Evolutionary conservation across 2,329 filamentous ascomycete species (phyloP), one percentile per base, ranked within the genome.

Genomic region (Dothiorella sarmentorum): DNA sequence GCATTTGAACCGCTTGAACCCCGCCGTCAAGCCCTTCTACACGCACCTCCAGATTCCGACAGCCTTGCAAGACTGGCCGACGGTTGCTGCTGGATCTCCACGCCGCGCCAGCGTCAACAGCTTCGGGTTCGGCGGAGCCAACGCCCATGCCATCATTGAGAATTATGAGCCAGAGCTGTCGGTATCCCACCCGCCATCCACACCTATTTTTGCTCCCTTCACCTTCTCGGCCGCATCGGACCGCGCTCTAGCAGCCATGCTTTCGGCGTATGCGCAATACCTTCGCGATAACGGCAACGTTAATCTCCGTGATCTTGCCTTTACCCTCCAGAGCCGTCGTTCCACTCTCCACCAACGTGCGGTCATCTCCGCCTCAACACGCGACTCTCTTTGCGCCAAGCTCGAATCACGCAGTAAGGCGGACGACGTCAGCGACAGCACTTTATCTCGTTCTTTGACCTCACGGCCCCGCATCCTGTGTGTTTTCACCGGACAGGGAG

Each of bases 401-500:
- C 7, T 7, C 27, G 7, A 31, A 7, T n/a, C 18, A 22, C 4
- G 7, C 6, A 4, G 6, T 6, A 45, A 45, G 17, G 42, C 20
- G 5, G 15, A 7, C 4, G 13, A n/a, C 3, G 2, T 45, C 13
- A 29, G 9, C 0, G 24, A 29, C 1, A 24, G 20, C 3, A 31
- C 11, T 31, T 7, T 7, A 11, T 7, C 11, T 15, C 33, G 15
- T 15, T 15, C 44, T 49, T 9, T n/a, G n/a, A 29, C 10, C 7
- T 7, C 7, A 2, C 26, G 10, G 31, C 62, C 60, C 4, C 29
- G 59, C 13, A 37, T 74, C 11, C 64, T 64, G 3, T 75, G 73
- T 6, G 59, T 77, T 4, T 78, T 78, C 60, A 76, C 75, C 0
- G 76, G 76, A 3, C 76, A 78, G 58, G 76, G 76, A 20, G 74